Conservation (phyloP, 116 monocot genomes). For the Phalaenopsis hybrid region DNA sequence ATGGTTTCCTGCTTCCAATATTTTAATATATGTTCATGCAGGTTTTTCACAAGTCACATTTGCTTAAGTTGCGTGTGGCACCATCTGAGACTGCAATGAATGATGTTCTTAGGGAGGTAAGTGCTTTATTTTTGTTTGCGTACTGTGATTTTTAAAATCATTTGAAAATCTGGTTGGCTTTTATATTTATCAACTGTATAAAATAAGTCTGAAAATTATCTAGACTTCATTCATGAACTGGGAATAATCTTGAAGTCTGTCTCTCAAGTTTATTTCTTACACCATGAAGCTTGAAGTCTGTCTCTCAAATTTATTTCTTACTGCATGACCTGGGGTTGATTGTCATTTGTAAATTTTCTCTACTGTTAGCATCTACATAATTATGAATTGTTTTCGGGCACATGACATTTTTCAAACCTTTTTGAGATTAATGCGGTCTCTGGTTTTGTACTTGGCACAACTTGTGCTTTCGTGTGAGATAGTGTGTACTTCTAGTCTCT, state of each 20-base stretch:
- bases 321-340: not conserved
- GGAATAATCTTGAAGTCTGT: not conserved
- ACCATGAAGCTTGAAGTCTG: not conserved
- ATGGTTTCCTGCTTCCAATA: not conserved
- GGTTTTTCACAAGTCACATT: slow-evolving; percentile 46
- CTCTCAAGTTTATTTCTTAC: not conserved
- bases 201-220: not conserved
- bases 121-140: slow-evolving; percentile 2
- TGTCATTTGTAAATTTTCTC: not conserved
- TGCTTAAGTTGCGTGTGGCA: slow-evolving; percentile 41
- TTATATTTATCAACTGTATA: not conserved
- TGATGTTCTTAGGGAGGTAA: slow-evolving; percentile 53
- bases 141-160: no score
- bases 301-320: not conserved
- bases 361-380: not conserved
- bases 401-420: not conserved
- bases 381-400: not conserved
- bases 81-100: slow-evolving; percentile 52
- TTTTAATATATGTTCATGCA: slow-evolving; percentile 5
- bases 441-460: not conserved
- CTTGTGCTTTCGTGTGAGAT: not conserved
- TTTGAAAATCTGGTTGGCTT: no score
- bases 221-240: not conserved
- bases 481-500: not conserved
- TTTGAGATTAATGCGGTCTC: not conserved